A percentile compares a stretch with the other conserved stretches of the same genome.
These are phyloP conservation scores for Mortierella sp. DNA, from an alignment of 371 early-diverging fungal species.

Conservation along the genomic window DNA sequence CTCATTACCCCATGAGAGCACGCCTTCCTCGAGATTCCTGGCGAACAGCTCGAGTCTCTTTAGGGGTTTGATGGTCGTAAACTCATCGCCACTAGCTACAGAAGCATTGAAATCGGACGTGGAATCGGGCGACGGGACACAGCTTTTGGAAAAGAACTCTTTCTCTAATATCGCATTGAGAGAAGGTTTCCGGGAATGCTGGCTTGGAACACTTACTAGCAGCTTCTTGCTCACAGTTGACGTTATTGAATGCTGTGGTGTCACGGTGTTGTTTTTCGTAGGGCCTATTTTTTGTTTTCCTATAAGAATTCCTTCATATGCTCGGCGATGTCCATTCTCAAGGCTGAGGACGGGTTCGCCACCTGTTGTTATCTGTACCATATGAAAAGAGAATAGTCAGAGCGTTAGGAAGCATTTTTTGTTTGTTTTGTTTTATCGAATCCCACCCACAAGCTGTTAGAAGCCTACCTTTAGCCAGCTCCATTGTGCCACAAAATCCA, in stretches of 20 bases:
- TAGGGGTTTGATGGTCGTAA: conserved; percentile 42
- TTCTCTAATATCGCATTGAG: conserved; percentile 48
- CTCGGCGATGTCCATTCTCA: conserved; percentile 71
- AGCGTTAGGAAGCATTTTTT: not conserved
- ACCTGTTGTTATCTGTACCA: conserved; percentile 59
- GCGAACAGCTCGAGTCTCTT: conserved; percentile 80
- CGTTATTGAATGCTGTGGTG: not conserved
- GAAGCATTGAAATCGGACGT: not conserved
- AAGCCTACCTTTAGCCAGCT: conserved; percentile 73
- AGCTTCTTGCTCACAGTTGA: conserved; percentile 19
- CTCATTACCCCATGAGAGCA: conserved; percentile 86
- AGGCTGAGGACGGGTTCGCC: conserved; percentile 67
- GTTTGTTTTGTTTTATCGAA: not conserved
- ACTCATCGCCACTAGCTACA: no score
- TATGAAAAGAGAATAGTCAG: not conserved
- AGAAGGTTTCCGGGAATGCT: conserved; percentile 81
- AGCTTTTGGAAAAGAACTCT: conserved; percentile 15
- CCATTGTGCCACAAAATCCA: conserved; percentile 71
- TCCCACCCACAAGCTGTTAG: not conserved
- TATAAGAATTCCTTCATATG: conserved; percentile 76
- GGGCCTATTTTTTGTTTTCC: conserved; percentile 46
- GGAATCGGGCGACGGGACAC: not conserved
- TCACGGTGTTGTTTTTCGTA: not conserved
- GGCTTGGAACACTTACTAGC: conserved; percentile 70
- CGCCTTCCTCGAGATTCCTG: conserved; percentile 70